Conservation (phyloP, 2,329 filamentous ascomycete species). For the Sarocladium brachiariae region DNA sequence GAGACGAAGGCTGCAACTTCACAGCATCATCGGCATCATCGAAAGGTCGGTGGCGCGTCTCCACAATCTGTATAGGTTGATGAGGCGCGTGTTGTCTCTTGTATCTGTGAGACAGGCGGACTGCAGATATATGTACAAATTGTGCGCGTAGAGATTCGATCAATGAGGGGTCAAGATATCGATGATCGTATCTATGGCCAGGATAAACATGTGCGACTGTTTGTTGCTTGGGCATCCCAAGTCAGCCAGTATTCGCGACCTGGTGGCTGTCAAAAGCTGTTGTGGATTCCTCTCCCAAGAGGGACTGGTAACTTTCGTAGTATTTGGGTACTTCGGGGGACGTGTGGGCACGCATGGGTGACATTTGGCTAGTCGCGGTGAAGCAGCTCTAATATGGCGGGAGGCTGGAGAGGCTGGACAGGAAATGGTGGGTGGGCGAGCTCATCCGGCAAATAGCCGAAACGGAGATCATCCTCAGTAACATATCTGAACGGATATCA, state of each 20-base stretch:
- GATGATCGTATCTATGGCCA: background rate
- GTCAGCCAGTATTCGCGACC: background rate
- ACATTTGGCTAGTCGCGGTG: background rate
- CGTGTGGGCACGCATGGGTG: background rate
- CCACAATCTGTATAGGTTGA: conserved; percentile 2
- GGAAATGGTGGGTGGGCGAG: too few relatives aligned
- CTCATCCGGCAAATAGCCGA: too few relatives aligned
- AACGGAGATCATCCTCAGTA: too few relatives aligned
- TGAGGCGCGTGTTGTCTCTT: background rate
- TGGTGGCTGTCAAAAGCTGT: conserved; percentile 5
- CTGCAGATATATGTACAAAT: too few relatives aligned
- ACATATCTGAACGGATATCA: too few relatives aligned
- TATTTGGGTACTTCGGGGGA: too few relatives aligned
- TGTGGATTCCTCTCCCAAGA: conserved; percentile 7
- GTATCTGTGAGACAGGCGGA: background rate
- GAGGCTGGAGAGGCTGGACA: too few relatives aligned
- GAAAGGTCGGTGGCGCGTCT: conserved; percentile 5
- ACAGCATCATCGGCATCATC: conserved; percentile 9
- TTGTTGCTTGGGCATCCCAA: background rate
- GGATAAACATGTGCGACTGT: background rate
- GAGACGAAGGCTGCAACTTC: background rate
- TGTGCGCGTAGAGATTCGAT: background rate
- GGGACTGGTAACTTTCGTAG: conserved; percentile 2
- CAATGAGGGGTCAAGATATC: background rate
- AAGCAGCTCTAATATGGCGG: too few relatives aligned